phyloP scores from a whole-genome alignment of 768 basidiomycete species.

The Mycena rebaudengoi region DNA sequence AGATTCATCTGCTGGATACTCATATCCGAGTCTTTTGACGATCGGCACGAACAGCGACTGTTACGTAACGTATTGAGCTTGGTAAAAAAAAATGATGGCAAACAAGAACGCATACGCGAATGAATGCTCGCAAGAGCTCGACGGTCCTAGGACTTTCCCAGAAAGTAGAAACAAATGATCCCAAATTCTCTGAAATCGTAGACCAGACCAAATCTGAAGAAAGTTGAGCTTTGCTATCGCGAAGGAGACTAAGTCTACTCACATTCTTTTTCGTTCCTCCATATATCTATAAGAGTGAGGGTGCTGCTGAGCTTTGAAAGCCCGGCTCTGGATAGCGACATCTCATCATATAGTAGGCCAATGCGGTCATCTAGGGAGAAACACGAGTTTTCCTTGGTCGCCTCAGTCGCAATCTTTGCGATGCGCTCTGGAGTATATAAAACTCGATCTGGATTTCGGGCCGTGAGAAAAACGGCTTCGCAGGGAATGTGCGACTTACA shows the following conservation, averaged over 20 bases:
- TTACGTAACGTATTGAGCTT: too few species aligned
- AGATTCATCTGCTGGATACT: constrained; percentile 71
- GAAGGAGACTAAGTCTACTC: constrained; percentile 35
- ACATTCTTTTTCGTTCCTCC: constrained; percentile 78
- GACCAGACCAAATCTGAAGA: constrained; percentile 88
- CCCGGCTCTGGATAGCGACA: constrained; percentile 84
- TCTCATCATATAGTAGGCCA: constrained; percentile 85
- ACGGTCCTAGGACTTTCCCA: constrained; percentile 77
- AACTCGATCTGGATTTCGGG: constrained; percentile 70
- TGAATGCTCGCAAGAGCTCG: constrained; percentile 66
- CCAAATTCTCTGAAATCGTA: constrained; percentile 67
- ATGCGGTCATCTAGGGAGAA: constrained; percentile 90
- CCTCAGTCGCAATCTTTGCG: constrained; percentile 80
- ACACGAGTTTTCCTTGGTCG: constrained; percentile 66
- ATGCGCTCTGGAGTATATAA: constrained; percentile 85
- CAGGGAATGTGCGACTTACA: constrained; percentile 59
- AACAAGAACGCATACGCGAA: constrained; percentile 54
- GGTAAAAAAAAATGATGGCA: background rate
- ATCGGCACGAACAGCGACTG: constrained; percentile 78
- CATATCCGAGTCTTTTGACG: constrained; percentile 81
- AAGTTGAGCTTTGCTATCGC: constrained; percentile 1
- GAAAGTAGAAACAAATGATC: constrained; percentile 70
- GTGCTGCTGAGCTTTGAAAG: constrained; percentile 79
- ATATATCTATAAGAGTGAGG: constrained; percentile 73
- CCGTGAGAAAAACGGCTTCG: background rate